Evolutionary conservation across 1,284 basidiomycete genomes (phyloP).

Genomic region (Apiotrichum gracile): DNA sequence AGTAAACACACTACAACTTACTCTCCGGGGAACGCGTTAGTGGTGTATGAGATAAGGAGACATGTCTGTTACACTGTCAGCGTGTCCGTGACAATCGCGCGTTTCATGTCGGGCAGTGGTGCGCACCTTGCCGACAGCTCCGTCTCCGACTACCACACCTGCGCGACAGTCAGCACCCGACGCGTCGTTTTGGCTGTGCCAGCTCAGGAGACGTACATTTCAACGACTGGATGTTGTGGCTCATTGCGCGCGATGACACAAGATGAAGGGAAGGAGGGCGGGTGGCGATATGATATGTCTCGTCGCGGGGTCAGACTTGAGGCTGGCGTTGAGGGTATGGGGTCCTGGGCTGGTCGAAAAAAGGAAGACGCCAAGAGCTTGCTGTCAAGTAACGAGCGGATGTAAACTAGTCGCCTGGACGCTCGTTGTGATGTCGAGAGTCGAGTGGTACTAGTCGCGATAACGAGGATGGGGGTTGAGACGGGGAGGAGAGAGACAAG

Average conservation of each 20-base stretch:
- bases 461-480: too few species aligned
- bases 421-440: too few species aligned
- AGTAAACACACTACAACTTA: constrained; percentile 15
- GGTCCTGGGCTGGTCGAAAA: neutral
- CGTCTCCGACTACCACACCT: constrained; percentile 92
- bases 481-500: too few species aligned
- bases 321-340: too few species aligned
- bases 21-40: constrained; percentile 47
- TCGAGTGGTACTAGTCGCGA: too few species aligned
- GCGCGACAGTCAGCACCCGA: neutral
- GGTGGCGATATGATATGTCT: too few species aligned
- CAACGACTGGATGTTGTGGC: constrained; percentile 17
- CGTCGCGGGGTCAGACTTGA: too few species aligned
- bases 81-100: neutral
- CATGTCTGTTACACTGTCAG: too few species aligned
- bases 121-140: constrained; percentile 92
- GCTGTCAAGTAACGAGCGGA: too few species aligned
- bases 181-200: neutral
- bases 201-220: constrained; percentile 13
- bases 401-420: too few species aligned
- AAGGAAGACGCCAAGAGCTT: neutral
- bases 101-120: neutral
- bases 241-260: constrained; percentile 1
- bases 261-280: neutral
- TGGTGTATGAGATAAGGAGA: constrained; percentile 47